These are phyloP conservation scores for Mycena chlorophos DNA, from an alignment of 768 basidiomycete species.

Conservation along the genomic window DNA sequence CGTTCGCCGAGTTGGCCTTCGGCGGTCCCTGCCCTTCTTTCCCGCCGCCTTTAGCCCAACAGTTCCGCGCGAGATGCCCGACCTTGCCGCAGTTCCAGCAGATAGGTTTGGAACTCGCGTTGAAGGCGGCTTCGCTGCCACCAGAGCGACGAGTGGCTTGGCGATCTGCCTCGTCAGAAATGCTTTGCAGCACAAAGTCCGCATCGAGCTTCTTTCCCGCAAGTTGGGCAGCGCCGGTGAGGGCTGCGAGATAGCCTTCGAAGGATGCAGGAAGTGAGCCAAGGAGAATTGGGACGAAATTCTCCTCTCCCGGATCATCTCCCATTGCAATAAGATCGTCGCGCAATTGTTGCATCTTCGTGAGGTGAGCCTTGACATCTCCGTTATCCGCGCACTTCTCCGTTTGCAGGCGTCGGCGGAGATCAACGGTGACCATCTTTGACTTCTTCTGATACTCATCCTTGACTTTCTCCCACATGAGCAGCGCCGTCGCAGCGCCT, in stretches of 20 bases:
- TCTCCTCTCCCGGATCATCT: slow-evolving; percentile 18
- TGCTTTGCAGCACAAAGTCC: slow-evolving; percentile 15
- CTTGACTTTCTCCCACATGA: slow-evolving; percentile 24
- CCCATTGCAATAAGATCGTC: slow-evolving; percentile 24
- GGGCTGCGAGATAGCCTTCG: slow-evolving; percentile 22
- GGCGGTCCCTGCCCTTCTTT: slow-evolving; percentile 23
- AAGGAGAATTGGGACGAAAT: slow-evolving; percentile 25
- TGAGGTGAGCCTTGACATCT: slow-evolving; percentile 26
- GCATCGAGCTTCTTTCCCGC: slow-evolving; percentile 12
- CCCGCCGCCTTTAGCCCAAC: slow-evolving; percentile 11
- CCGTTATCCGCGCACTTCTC: slow-evolving; percentile 23
- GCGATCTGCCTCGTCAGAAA: slow-evolving; percentile 23
- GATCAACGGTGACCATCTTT: slow-evolving; percentile 25
- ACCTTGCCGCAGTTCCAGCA: slow-evolving; percentile 25
- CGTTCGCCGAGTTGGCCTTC: background rate
- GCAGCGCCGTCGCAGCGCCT: background rate
- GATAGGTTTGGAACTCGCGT: background rate
- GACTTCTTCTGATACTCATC: slow-evolving; percentile 23
- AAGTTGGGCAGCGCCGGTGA: slow-evolving; percentile 20
- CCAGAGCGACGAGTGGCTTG: slow-evolving; percentile 6
- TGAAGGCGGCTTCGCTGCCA: slow-evolving; percentile 8
- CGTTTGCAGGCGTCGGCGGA: slow-evolving; percentile 24
- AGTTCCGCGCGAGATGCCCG: slow-evolving; percentile 22
- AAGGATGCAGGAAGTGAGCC: slow-evolving; percentile 27
- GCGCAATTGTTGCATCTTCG: slow-evolving; percentile 13